Evolutionary conservation across 768 basidiomycete genomes (phyloP), one percentile per base, ranked within the genome.

Genomic region (Rhizopogon rudus): DNA sequence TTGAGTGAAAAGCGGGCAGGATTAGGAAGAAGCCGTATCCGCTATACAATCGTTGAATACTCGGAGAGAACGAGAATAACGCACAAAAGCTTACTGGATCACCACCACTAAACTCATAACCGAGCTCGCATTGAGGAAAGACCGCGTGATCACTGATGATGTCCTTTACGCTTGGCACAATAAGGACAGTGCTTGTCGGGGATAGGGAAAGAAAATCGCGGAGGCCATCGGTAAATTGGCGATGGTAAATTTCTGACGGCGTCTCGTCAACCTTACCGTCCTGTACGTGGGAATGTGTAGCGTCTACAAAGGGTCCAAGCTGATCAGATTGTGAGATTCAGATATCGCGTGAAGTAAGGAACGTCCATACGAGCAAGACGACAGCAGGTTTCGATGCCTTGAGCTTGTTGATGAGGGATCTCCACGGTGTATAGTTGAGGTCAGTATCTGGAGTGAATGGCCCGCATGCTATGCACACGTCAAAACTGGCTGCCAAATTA

Each of bases 241-340:
- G 69, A 29, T 79, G 73, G 72, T 98, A 98, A 43, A 96, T 74
- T 25, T 82, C 79, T 4, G 72, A 59, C 0, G 91, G 88, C 1
- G 81, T 74, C 49, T 77, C 71, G 54, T 89, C 84, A 25, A 85
- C 67, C 52, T 93, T 88, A 6, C 96, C 97, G 3, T 75, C 70
- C 65, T 83, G 86, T 60, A 98, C 81, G 50, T 77, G 74, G 2
- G 88, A 82, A 67, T 98, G 92, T 16, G 77, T 68, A 0, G 81
- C 71, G 60, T 98, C 93, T 42, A 98, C 73, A 66, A 98, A 99
- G 1, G 97, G 97, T 0, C 97, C 97, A 31, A 92, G 72, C 96
- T 99, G 58, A 0, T 42, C 9, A 46, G 13, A 46, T 17, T 40
- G 33, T 40, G 39, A 49, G 37, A 45, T 57, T 44, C 4, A 54